phyloP scores from a whole-genome alignment of 176 grass and related monocot species.

The Microstegium vimineum region DNA sequence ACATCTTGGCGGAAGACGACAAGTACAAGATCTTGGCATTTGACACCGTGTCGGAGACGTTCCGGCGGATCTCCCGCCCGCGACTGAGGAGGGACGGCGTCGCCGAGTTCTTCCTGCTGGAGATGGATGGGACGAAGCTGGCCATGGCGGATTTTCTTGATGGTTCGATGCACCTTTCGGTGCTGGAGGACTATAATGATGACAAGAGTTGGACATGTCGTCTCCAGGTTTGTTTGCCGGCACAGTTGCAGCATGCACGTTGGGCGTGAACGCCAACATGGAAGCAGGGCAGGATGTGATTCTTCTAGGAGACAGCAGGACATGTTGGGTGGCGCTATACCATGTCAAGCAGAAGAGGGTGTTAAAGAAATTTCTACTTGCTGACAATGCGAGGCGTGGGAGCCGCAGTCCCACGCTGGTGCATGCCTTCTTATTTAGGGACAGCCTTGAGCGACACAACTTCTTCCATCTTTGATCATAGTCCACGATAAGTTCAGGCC shows the following conservation, averaged over 20 bases:
- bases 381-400: too few species aligned
- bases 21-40: background rate
- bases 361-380: background rate
- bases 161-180: background rate
- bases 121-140: slow-evolving; percentile 17
- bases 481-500: too few species aligned
- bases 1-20: background rate
- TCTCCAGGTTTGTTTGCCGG: background rate
- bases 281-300: background rate
- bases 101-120: background rate
- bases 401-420: too few species aligned
- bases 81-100: background rate
- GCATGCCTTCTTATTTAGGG: too few species aligned
- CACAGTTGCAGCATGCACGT: background rate
- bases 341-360: background rate
- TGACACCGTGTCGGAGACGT: slow-evolving; percentile 20
- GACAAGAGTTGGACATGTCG: background rate
- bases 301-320: background rate
- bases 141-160: background rate
- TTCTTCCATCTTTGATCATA: too few species aligned
- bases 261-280: background rate
- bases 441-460: too few species aligned
- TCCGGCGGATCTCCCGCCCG: background rate
- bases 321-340: background rate
- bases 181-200: background rate